Conservation (phyloP, 2,329 filamentous ascomycete genomes). For the Verticillium dahliae region DNA sequence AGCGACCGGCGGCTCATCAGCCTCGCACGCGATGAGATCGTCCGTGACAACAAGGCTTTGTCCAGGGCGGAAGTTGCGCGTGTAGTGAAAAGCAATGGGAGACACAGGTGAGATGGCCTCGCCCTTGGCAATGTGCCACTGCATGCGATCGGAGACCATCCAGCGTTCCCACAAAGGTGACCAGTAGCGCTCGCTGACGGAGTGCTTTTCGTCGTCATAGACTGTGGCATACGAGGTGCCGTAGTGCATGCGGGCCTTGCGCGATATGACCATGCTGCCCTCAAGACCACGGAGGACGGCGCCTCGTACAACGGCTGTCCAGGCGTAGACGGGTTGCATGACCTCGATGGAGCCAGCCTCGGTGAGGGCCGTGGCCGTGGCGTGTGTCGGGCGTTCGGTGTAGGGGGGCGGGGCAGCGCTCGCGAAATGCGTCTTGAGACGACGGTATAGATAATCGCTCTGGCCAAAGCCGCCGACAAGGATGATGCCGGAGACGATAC, state of each 20-base stretch:
- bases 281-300: conserved; percentile 70
- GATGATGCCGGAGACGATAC: conserved; percentile 66
- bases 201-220: conserved; percentile 70
- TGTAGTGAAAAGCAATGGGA: conserved; percentile 79
- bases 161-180: conserved; percentile 72
- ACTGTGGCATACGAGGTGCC: conserved; percentile 77
- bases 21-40: conserved; percentile 70
- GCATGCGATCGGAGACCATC: conserved; percentile 80
- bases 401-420: conserved; percentile 54
- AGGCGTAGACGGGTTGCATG: conserved; percentile 76
- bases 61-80: conserved; percentile 73
- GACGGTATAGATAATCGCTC: conserved; percentile 67
- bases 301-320: conserved; percentile 74
- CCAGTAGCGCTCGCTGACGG: conserved; percentile 70
- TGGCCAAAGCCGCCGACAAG: conserved; percentile 78
- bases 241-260: conserved; percentile 70
- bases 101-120: conserved; percentile 67
- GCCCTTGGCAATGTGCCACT: conserved; percentile 79
- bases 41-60: conserved; percentile 74
- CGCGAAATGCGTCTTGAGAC: conserved; percentile 63
- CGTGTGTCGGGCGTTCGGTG: conserved; percentile 59
- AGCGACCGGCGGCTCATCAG: conserved; percentile 56
- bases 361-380: conserved; percentile 36
- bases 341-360: conserved; percentile 61
- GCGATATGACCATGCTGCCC: conserved; percentile 71